Conservation (phyloP, 1,284 basidiomycete genomes). For the Leccinum subrobustum region DNA sequence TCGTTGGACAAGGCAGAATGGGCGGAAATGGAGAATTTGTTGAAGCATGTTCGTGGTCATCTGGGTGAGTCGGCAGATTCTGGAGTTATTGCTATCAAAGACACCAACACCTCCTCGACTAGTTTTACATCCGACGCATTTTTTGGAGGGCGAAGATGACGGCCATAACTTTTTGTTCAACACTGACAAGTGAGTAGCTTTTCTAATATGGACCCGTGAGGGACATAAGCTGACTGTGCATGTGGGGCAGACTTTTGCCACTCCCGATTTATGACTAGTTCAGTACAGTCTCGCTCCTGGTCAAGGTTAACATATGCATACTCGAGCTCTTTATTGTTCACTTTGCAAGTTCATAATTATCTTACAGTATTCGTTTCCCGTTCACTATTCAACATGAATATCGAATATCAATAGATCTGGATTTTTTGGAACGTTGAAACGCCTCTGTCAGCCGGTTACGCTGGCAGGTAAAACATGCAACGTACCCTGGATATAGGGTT, state of each 20-base stretch:
- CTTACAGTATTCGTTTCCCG: neutral
- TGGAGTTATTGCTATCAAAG: neutral
- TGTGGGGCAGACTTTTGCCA: constrained; percentile 42
- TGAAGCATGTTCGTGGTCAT: constrained; percentile 79
- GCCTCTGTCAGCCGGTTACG: neutral
- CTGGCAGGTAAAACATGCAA: neutral
- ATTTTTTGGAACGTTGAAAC: neutral
- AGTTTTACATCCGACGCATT: constrained; percentile 82
- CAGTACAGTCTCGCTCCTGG: constrained; percentile 7
- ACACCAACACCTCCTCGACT: neutral
- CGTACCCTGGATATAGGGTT: constrained; percentile 23
- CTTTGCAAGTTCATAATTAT: constrained; percentile 1
- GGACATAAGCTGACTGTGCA: constrained; percentile 5
- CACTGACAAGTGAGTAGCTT: constrained; percentile 63
- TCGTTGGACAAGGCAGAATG: constrained; percentile 81
- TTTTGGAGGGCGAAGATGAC: constrained; percentile 84
- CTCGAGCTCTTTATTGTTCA: constrained; percentile 2
- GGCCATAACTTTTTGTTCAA: constrained; percentile 91
- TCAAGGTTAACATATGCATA: neutral
- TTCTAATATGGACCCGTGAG: neutral
- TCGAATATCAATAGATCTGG: constrained; percentile 29
- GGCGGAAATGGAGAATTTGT: constrained; percentile 84
- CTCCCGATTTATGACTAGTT: constrained; percentile 49
- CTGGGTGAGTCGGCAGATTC: constrained; percentile 58
- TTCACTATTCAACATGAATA: constrained; percentile 16